phyloP scores from a whole-genome alignment of 2,329 filamentous ascomycete genomes.

The Penicillium glabrum region DNA sequence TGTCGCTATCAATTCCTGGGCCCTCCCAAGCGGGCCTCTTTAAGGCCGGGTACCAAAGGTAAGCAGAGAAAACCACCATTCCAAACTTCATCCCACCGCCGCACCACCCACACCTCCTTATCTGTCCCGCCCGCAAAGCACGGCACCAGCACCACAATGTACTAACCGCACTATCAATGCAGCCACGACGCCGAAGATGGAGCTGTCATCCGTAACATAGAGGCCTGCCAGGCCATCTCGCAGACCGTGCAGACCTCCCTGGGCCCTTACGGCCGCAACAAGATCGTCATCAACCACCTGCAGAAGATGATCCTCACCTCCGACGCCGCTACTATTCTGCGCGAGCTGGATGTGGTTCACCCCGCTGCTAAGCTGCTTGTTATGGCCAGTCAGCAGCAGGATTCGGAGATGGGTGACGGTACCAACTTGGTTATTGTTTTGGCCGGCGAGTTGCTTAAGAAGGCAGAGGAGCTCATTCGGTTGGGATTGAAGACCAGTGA shows the following conservation, averaged over 20 bases:
- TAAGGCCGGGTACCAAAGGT: slow-evolving; percentile 97
- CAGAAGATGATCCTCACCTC: slow-evolving; percentile 99
- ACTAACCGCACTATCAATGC: slow-evolving; percentile 22
- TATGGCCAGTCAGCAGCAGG: slow-evolving; percentile 98
- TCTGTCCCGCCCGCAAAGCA: slow-evolving; percentile 19
- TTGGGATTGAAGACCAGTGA: slow-evolving; percentile 99
- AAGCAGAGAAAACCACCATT: slow-evolving; percentile 34
- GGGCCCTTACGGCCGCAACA: slow-evolving; percentile 96
- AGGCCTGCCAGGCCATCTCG: slow-evolving; percentile 93
- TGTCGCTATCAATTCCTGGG: slow-evolving; percentile 96
- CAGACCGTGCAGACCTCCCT: slow-evolving; percentile 96
- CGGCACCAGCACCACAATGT: neutral
- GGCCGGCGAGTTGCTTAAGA: slow-evolving; percentile 91
- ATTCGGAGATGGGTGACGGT: slow-evolving; percentile 97
- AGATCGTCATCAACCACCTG: slow-evolving; percentile 99
- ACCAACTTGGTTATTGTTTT: slow-evolving; percentile 97
- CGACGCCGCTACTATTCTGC: slow-evolving; percentile 93
- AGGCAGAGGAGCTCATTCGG: slow-evolving; percentile 92
- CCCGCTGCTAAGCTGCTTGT: slow-evolving; percentile 96
- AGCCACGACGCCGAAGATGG: slow-evolving; percentile 99
- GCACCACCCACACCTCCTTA: slow-evolving; percentile 18
- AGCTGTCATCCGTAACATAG: slow-evolving; percentile 96
- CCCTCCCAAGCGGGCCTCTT: slow-evolving; percentile 92
- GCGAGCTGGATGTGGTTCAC: slow-evolving; percentile 97
- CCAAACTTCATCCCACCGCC: slow-evolving; percentile 4